Evolutionary conservation across 345 rosid genomes (phyloP).

Genomic region (Eucalyptus decipiens): DNA sequence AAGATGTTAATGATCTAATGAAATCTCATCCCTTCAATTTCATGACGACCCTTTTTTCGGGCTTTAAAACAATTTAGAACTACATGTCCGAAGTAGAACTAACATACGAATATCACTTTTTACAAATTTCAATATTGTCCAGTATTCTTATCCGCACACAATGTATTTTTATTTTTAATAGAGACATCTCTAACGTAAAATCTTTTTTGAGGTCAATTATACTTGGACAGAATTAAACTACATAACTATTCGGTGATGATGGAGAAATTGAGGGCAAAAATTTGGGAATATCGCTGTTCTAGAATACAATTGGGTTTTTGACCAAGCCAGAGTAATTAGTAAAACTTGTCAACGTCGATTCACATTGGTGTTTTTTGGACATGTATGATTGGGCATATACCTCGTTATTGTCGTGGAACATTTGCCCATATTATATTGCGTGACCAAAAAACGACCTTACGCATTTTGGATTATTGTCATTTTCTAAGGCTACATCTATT

Average conservation of each 20-base stretch:
- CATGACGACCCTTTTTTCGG: rapidly evolving
- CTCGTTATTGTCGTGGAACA: not conserved
- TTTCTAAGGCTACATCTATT: too few species aligned
- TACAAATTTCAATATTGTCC: too few species aligned
- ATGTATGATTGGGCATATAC: not conserved
- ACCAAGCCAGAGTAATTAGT: not conserved
- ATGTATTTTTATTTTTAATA: not conserved
- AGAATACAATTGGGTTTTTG: rapidly evolving
- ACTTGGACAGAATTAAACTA: not conserved
- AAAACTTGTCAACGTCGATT: not conserved
- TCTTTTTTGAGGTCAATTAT: not conserved
- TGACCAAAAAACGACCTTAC: rapidly evolving
- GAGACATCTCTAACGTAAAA: not conserved
- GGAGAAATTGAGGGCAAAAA: not conserved
- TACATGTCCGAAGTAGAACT: not conserved
- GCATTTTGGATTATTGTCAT: too few species aligned
- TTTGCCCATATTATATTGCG: not conserved
- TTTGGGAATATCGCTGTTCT: not conserved
- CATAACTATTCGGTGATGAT: not conserved
- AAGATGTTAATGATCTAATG: not conserved
- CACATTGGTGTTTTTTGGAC: not conserved
- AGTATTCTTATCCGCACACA: too few species aligned
- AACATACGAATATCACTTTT: not conserved
- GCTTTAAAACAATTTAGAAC: not conserved
- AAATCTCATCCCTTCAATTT: not conserved